These are phyloP conservation scores for Umbelopsis sp. DNA, from an alignment of 192 early-diverging fungal species.

Conservation along the genomic window DNA sequence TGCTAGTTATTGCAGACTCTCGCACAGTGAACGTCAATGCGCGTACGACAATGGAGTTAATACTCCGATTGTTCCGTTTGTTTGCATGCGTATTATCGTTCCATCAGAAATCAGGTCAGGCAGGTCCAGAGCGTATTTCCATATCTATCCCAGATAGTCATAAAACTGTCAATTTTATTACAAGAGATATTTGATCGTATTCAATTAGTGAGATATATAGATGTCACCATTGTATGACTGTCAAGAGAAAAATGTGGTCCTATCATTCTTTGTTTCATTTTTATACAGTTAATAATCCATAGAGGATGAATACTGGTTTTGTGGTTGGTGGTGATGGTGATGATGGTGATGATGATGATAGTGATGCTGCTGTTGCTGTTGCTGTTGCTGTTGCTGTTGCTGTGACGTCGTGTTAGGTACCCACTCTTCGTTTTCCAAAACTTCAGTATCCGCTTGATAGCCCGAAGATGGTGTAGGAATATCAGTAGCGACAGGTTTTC, in stretches of 20 bases:
- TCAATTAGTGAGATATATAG: background rate
- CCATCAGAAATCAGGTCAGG: no score
- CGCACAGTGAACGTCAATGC: no score
- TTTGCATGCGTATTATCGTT: background rate
- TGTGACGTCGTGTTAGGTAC: background rate
- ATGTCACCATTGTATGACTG: no score
- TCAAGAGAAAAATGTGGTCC: no score
- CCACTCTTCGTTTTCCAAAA: background rate
- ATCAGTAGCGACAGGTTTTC: background rate
- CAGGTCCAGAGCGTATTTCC: no score
- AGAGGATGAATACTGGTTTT: background rate
- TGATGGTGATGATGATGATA: background rate
- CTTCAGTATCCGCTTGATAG: slow-evolving; percentile 11
- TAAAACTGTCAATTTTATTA: background rate
- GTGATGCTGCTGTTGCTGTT: background rate
- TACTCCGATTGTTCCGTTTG: background rate
- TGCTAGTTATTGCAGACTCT: no score
- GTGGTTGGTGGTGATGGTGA: background rate
- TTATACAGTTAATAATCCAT: background rate
- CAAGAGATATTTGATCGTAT: background rate
- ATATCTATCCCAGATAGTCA: background rate
- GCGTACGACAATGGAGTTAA: background rate
- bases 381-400: background rate
- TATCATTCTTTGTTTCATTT: no score
- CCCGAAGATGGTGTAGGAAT: slow-evolving; percentile 13